phyloP scores from a whole-genome alignment of 805 yeast species.

The Ogataea paradorogensis region DNA sequence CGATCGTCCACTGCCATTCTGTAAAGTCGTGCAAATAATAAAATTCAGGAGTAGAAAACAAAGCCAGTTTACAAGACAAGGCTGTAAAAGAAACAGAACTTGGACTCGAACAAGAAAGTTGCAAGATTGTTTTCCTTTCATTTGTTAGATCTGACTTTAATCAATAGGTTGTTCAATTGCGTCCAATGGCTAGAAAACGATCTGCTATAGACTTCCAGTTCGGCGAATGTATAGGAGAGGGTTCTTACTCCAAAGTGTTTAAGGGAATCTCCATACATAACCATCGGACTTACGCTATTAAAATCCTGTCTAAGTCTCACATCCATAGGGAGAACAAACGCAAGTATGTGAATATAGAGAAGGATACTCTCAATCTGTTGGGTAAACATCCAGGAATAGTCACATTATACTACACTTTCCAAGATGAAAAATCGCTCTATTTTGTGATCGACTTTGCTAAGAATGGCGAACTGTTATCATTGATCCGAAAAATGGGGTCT shows the following conservation, averaged over 20 bases:
- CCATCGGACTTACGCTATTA: conserved; percentile 79
- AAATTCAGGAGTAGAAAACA: conserved; percentile 6
- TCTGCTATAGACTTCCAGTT: conserved; percentile 84
- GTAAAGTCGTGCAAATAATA: conserved; percentile 6
- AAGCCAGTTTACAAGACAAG: conserved; percentile 3
- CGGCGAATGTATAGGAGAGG: conserved; percentile 88
- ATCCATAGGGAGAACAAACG: conserved; percentile 92
- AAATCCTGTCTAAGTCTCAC: conserved; percentile 86
- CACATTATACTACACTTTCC: conserved; percentile 88
- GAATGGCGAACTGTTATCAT: conserved; percentile 85
- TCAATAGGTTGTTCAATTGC: background rate
- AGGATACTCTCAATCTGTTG: conserved; percentile 78
- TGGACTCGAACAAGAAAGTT: background rate
- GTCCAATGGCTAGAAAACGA: conserved; percentile 39
- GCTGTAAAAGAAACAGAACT: conserved; percentile 7
- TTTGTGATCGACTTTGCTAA: conserved; percentile 94
- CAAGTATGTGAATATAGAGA: conserved; percentile 94
- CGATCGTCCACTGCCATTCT: conserved; percentile 4
- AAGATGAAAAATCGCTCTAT: conserved; percentile 81
- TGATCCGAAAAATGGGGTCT: conserved; percentile 75
- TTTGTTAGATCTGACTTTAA: background rate
- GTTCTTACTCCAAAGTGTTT: conserved; percentile 91
- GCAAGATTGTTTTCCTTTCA: background rate
- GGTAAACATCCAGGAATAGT: conserved; percentile 96
- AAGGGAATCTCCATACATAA: conserved; percentile 79